These are phyloP conservation scores for Cocos nucifera DNA, from an alignment of 176 grass and related monocot species.

Conservation along the genomic window DNA sequence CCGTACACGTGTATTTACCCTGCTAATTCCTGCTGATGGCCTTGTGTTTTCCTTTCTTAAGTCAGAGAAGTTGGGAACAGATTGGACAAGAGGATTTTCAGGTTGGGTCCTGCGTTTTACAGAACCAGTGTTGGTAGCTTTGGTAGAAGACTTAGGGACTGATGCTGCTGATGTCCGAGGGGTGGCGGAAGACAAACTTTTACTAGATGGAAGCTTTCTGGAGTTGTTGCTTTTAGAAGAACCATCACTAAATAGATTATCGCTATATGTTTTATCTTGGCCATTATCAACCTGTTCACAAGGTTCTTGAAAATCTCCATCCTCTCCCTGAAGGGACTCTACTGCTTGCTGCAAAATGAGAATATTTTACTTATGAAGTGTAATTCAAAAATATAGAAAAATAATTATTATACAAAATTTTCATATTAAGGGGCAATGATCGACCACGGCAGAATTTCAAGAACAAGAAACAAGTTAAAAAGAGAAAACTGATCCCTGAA, in stretches of 20 bases:
- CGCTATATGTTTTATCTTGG: conserved; percentile 33
- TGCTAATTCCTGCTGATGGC: conserved; percentile 49
- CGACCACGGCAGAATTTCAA: too few species aligned
- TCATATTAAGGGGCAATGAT: too few species aligned
- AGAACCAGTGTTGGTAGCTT: conserved; percentile 38
- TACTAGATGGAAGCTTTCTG: conserved; percentile 54
- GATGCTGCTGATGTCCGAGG: conserved; percentile 42
- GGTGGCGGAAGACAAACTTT: conserved; percentile 37
- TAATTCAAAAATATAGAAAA: too few species aligned
- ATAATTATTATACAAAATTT: too few species aligned
- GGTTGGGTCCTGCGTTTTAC: conserved; percentile 38
- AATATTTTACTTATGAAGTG: not conserved
- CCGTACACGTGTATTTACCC: conserved; percentile 36
- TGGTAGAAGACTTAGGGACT: conserved; percentile 45
- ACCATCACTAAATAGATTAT: conserved; percentile 69
- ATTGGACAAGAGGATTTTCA: conserved; percentile 76
- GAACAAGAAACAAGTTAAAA: too few species aligned
- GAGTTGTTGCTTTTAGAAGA: conserved; percentile 69
- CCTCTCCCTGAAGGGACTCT: conserved; percentile 48
- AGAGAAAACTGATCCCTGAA: too few species aligned
- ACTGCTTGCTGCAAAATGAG: conserved; percentile 37
- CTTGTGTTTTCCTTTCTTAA: conserved; percentile 96
- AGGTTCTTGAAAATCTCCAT: conserved; percentile 28
- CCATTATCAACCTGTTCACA: conserved; percentile 8
- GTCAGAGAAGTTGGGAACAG: conserved; percentile 79